A percentile compares a stretch with the other conserved stretches of the same genome.
phyloP scores from a whole-genome alignment of 768 basidiomycete species.

The Daedaleopsis sinensis region DNA sequence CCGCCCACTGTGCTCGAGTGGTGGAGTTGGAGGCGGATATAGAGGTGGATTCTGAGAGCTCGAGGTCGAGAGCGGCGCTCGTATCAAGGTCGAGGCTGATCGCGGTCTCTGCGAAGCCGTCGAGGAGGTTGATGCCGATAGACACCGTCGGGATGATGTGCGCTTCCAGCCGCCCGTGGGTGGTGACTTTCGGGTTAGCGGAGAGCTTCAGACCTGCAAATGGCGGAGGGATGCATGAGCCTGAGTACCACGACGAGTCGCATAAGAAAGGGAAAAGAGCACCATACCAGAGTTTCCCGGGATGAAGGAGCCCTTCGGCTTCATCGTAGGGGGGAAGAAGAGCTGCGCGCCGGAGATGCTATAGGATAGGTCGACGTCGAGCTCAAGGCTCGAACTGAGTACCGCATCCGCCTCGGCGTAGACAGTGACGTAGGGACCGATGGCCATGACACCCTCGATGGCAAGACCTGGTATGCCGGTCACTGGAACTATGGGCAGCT shows the following conservation, averaged over 20 bases:
- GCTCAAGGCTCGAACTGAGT: conserved; percentile 33
- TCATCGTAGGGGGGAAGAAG: conserved; percentile 42
- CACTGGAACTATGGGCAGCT: too few relatives aligned
- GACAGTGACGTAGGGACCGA: conserved; percentile 52
- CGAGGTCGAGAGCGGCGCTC: conserved; percentile 13
- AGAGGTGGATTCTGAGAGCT: conserved; percentile 24
- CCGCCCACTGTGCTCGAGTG: conserved; percentile 8
- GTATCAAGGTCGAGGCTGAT: conserved; percentile 45
- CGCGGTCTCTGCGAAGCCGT: conserved; percentile 33
- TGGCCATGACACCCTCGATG: conserved; percentile 49
- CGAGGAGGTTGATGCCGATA: conserved; percentile 47
- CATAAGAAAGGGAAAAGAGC: too few relatives aligned
- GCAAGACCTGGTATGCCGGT: conserved; percentile 46
- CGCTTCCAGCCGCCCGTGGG: conserved; percentile 44
- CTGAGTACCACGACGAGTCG: too few relatives aligned
- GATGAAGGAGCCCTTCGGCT: too few relatives aligned
- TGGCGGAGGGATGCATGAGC: conserved; percentile 26
- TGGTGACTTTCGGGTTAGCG: conserved; percentile 41
- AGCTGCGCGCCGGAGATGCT: conserved; percentile 43
- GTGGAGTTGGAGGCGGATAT: not conserved
- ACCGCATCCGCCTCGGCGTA: conserved; percentile 28
- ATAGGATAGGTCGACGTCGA: conserved; percentile 47
- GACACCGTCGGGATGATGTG: conserved; percentile 53
- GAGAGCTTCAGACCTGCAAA: conserved; percentile 38
- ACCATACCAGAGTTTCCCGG: not conserved